Percentiles rank a stretch among this genome's conserved stretches.
Evolutionary conservation across 2,329 filamentous ascomycete species (phyloP).

Genomic region (Endocalyx cinctus): DNA sequence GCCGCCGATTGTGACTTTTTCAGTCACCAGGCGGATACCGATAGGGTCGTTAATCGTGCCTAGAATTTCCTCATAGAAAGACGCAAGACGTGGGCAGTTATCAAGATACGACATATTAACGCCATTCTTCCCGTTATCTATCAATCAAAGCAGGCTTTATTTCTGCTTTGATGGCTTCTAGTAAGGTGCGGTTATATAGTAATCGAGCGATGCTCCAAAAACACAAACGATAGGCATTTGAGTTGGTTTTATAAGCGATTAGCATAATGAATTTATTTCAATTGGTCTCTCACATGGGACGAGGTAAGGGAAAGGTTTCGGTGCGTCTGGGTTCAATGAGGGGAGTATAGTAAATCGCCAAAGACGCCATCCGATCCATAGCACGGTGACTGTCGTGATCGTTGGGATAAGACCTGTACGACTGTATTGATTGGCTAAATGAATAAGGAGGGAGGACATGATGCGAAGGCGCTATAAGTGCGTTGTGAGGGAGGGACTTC

Average conservation of each 20-base stretch:
- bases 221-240: slow-evolving; percentile 6
- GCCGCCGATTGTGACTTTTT: background rate
- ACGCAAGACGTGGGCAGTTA: slow-evolving; percentile 3
- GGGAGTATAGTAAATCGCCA: too few species aligned
- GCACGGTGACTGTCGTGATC: too few species aligned
- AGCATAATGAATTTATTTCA: too few species aligned
- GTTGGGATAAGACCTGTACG: too few species aligned
- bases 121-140: slow-evolving; percentile 5
- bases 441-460: too few species aligned
- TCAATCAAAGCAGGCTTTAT: slow-evolving; percentile 4
- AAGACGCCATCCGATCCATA: too few species aligned
- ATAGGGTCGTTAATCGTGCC: background rate
- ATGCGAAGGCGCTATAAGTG: too few species aligned
- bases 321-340: too few species aligned
- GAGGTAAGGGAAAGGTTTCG: too few species aligned
- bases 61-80: slow-evolving; percentile 3
- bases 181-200: slow-evolving; percentile 1
- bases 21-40: background rate
- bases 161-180: slow-evolving; percentile 2
- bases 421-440: too few species aligned
- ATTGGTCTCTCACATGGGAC: too few species aligned
- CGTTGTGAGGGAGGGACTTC: too few species aligned
- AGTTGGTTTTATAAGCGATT: slow-evolving; percentile 2
- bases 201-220: slow-evolving; percentile 7
- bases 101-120: slow-evolving; percentile 1